Conservation (phyloP, 129 eudicot genomes). For the Lonicera japonica region DNA sequence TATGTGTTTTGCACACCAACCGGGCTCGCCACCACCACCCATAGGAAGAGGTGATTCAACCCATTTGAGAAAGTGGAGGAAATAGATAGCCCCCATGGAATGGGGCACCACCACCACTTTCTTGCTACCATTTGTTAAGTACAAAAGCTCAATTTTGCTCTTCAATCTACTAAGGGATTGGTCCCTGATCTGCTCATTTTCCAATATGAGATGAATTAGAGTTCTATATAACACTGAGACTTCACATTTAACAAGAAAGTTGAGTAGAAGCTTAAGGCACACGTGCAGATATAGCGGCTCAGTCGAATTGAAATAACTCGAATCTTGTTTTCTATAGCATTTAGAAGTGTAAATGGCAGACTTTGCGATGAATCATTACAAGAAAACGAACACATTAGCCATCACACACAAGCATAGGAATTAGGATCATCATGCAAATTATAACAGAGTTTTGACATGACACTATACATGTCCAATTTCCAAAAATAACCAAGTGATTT, state of each 20-base stretch:
- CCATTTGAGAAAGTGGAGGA: conserved; percentile 89
- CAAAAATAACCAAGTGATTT: background rate
- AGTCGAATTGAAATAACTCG: background rate
- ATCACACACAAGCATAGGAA: background rate
- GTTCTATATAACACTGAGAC: background rate
- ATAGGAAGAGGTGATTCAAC: conserved; percentile 71
- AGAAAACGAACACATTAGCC: background rate
- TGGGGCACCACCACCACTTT: conserved; percentile 98
- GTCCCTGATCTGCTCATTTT: conserved; percentile 59
- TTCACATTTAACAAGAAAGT: background rate
- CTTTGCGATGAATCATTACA: background rate
- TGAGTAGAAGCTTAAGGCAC: background rate
- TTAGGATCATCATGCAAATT: background rate
- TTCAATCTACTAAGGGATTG: conserved; percentile 78
- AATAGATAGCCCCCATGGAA: conserved; percentile 84
- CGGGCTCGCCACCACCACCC: conserved; percentile 89
- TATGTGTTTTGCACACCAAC: conserved; percentile 87
- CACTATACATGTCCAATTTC: background rate
- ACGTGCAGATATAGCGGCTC: background rate
- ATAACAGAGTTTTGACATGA: background rate
- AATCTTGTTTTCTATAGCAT: background rate
- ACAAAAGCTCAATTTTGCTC: conserved; percentile 84
- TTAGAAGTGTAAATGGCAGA: background rate
- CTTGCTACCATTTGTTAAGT: conserved; percentile 64
- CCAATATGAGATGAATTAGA: background rate